phyloP scores from a whole-genome alignment of 2,329 filamentous ascomycete genomes.

The Scortechinia acanthostroma region DNA sequence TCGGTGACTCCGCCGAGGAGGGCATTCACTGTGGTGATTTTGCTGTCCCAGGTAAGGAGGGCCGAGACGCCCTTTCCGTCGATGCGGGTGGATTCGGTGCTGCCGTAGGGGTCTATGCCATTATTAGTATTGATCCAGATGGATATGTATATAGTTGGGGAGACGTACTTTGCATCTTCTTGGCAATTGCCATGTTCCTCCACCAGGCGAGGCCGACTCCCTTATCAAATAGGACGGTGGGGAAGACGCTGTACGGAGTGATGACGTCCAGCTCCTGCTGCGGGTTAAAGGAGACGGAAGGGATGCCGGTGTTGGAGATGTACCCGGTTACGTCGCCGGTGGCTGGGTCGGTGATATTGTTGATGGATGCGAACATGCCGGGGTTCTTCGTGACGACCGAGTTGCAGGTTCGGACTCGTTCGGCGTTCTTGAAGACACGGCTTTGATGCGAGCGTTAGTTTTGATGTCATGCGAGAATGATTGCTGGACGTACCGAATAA shows the following conservation, averaged over 20 bases:
- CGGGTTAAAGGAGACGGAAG: slow-evolving; percentile 26
- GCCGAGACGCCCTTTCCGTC: slow-evolving; percentile 27
- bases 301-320: slow-evolving; percentile 30
- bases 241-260: slow-evolving; percentile 28
- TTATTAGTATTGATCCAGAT: neutral
- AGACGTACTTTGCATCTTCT: slow-evolving; percentile 31
- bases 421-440: slow-evolving; percentile 26
- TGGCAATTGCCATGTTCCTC: slow-evolving; percentile 28
- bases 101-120: slow-evolving; percentile 24
- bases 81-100: slow-evolving; percentile 27
- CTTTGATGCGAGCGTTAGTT: slow-evolving; percentile 8
- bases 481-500: slow-evolving; percentile 19
- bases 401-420: slow-evolving; percentile 30
- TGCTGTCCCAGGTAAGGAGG: slow-evolving; percentile 33
- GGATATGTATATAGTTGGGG: neutral
- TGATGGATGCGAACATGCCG: slow-evolving; percentile 30
- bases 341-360: slow-evolving; percentile 26
- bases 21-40: slow-evolving; percentile 27
- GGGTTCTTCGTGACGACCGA: slow-evolving; percentile 24
- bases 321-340: slow-evolving; percentile 26
- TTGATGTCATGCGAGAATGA: too few species aligned
- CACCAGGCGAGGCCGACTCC: slow-evolving; percentile 30
- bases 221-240: slow-evolving; percentile 24
- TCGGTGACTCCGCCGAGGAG: slow-evolving; percentile 26
- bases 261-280: slow-evolving; percentile 29